Conservation (phyloP, 306 rosid species). For the Cicer bijugum region DNA sequence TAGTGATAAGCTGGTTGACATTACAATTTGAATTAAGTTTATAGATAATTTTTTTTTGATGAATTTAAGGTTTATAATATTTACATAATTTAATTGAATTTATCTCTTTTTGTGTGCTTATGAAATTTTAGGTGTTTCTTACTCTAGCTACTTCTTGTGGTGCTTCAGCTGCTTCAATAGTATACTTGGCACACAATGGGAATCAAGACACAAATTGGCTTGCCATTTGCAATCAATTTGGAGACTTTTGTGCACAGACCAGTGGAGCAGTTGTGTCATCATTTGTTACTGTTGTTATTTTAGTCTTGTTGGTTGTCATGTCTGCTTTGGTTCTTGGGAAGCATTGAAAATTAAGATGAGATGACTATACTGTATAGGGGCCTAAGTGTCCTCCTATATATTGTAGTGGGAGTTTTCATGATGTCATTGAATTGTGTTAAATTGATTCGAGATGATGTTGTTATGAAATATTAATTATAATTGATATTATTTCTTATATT, state of each 20-base stretch:
- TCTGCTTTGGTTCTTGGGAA: conserved; percentile 70
- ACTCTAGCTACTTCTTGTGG: conserved; percentile 67
- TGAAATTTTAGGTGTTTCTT: conserved; percentile 65
- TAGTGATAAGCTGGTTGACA: no score
- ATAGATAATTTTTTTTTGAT: no score
- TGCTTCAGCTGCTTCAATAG: conserved; percentile 77
- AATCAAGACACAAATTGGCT: conserved; percentile 77
- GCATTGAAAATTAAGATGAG: conserved; percentile 32
- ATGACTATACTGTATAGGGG: background rate
- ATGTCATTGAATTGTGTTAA: conserved; percentile 29
- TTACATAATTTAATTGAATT: background rate
- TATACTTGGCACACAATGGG: conserved; percentile 86
- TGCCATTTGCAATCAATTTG: conserved; percentile 82
- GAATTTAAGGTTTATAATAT: background rate
- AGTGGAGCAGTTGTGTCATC: conserved; percentile 81
- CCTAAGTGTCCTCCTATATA: conserved; percentile 21
- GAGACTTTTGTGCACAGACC: conserved; percentile 63
- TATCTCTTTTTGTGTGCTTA: background rate
- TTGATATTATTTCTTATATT: background rate
- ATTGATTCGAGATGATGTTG: conserved; percentile 33
- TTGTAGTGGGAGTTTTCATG: conserved; percentile 6
- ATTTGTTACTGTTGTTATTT: conserved; percentile 53
- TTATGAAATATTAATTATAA: conserved; percentile 27
- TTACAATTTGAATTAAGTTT: background rate
- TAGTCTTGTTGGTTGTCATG: conserved; percentile 58